Evolutionary conservation across 495 filamentous ascomycete genomes (phyloP).

Genomic region (Penicillium lividum): DNA sequence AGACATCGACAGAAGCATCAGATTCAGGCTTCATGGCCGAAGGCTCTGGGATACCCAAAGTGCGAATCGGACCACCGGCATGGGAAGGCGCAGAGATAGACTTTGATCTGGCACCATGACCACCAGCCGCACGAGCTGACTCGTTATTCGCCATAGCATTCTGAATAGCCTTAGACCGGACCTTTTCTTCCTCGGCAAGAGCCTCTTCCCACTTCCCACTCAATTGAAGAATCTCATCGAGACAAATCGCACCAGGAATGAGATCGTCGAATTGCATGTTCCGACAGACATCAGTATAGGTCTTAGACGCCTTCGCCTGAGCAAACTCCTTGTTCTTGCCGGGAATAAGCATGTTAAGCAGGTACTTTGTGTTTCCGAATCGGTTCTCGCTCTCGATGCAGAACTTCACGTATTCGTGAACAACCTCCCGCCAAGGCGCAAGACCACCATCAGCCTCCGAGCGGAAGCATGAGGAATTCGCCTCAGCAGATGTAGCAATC

Average conservation of each 20-base stretch:
- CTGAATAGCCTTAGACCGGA: conserved; percentile 47
- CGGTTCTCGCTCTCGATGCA: conserved; percentile 79
- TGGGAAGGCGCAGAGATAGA: conserved; percentile 22
- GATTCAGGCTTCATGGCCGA: conserved; percentile 23
- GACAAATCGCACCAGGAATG: conserved; percentile 54
- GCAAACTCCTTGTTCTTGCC: conserved; percentile 67
- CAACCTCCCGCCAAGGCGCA: conserved; percentile 71
- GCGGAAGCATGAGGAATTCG: conserved; percentile 83
- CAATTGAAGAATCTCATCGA: conserved; percentile 65
- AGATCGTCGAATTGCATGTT: conserved; percentile 63
- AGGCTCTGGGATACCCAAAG: conserved; percentile 36
- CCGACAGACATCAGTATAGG: conserved; percentile 64
- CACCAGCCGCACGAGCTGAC: conserved; percentile 45
- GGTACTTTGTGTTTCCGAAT: conserved; percentile 87
- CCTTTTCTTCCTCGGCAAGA: conserved; percentile 29
- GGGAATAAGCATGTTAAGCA: conserved; percentile 80
- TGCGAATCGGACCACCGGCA: conserved; percentile 43
- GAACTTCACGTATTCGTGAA: conserved; percentile 67
- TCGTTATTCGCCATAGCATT: conserved; percentile 54
- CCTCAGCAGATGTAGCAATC: conserved; percentile 91
- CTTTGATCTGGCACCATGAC: conserved; percentile 36
- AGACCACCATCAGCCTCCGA: conserved; percentile 62
- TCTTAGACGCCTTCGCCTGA: conserved; percentile 56
- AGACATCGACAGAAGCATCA: conserved; percentile 16
- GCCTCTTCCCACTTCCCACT: conserved; percentile 40